Base-by-base conservation (phyloP, 495 filamentous ascomycete species). In the Tuber borchii region DNA sequence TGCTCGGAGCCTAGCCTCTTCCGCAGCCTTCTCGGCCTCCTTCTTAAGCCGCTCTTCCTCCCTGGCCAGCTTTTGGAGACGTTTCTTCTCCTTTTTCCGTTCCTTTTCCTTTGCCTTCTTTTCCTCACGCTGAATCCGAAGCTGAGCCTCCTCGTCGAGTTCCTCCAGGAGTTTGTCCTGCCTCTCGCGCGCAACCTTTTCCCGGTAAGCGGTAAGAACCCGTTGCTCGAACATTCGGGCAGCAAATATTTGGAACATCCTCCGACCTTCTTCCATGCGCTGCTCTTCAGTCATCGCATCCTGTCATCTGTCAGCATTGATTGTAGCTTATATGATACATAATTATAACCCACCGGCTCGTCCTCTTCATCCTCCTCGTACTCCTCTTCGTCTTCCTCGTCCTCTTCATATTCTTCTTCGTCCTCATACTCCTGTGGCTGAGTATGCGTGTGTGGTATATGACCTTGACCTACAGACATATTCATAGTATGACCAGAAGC, bases 211-310 rank as follows among this genome's bases (percentile, higher is more conserved):
- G n/a, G 91, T 94, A 74, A 99, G 88, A 16, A 99, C 95, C 78
- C 95, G 88, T 84, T 98, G 96, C 84, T 99, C 95, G 83, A 99
- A 99, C 95, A 99, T 99, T 77, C 95, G 89, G 56, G 95, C 95
- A 72, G 95, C 95, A 84, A 99, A 99, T 83, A 99, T 99, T 83
- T 99, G 95, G 83, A 99, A 99, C 95, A 99, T 99, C 76, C 95
- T 88, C 71, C 96, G 89, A 71, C 95, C 95, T 86, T 99, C 95
- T 82, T 99, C 93, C 95, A 99, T 98, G 46, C 95, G 92, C 85
- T 99, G 95, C 83, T 96, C 93, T 85, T 98, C 95, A 20, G 93
- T 97, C 93, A 98, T 96, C 43, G 92, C 89, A 81, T 97, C 93
- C 95, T 97, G 83, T 56, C 78, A 76, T 75, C 72, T 84, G 79